Base-by-base conservation (phyloP, 2,329 filamentous ascomycete genomes). In the Trichocomaceae sp. region DNA sequence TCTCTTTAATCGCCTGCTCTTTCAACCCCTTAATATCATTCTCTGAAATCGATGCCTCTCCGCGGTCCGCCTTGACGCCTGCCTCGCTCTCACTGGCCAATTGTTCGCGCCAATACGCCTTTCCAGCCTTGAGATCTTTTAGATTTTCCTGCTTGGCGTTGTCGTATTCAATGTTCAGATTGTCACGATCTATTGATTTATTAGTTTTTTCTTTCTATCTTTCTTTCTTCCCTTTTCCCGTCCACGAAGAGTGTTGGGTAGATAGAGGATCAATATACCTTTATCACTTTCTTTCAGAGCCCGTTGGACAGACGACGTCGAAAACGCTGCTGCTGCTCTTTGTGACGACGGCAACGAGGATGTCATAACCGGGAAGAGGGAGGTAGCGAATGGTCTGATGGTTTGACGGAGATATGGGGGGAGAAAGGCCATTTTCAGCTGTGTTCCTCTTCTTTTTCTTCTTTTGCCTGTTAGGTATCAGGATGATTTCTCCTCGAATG, bases 11-110 rank as follows among this genome's bases (percentile, higher is more conserved):
- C 31, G 22, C 23, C 19, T 41, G 15, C 22, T 52, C 29, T 42
- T 53, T 54, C 39, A 33, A 33, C 17, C 15, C 47, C 33, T 22
- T 33, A 19, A 47, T 39, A 10, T 37, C 55, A 12, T 48, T 49
- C 46, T 52, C 52, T 10, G 41, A 2, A 29, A 49, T 29, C n/a
- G 31, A 45, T 31, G 52, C 26, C 57, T 76, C 71, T 55, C 69
- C 71, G 57, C 81, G 81, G 67, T 86, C 87, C 41, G 83, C 86
- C 75, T 82, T 85, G 71, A 72, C 78, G 62, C 82, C 83, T 69
- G 88, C 87, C 76, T 95, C 89, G 71, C 85, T 88, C 71, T 89
- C 83, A 49, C 84, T 87, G 2, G 88, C 88, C 49, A 95, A 77
- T 68, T 86, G 84, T 20, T 85, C 78, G 73, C 87, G 86, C 88